Percentiles rank a stretch among this genome's conserved stretches.
Evolutionary conservation across 2,329 filamentous ascomycete genomes (phyloP).

Genomic region (Sporothrix globosa): DNA sequence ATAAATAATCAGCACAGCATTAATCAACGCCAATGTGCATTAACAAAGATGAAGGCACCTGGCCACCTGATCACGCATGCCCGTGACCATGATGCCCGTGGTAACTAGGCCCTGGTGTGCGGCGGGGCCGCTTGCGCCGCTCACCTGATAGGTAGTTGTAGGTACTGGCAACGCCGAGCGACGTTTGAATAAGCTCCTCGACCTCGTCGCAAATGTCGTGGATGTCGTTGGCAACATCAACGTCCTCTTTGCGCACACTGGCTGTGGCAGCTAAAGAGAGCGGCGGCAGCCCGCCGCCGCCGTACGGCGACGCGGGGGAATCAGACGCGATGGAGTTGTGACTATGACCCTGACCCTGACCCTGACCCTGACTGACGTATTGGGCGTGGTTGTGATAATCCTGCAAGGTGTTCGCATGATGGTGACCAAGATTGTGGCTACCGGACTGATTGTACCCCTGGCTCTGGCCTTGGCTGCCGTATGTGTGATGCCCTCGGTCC

Average conservation of each 20-base stretch:
- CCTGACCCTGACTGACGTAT: not conserved
- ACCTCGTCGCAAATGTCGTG: constrained; percentile 33
- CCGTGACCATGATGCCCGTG: not conserved
- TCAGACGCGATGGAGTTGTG: not conserved
- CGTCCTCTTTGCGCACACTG: not conserved
- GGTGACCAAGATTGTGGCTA: not conserved
- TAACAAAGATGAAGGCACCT: not conserved
- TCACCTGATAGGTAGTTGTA: constrained; percentile 32
- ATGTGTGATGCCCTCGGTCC: not conserved
- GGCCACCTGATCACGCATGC: not conserved
- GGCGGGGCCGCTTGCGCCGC: constrained; percentile 23
- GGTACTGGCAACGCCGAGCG: constrained; percentile 29
- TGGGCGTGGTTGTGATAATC: not conserved
- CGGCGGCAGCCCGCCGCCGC: not conserved
- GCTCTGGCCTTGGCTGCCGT: not conserved
- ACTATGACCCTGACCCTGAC: not conserved
- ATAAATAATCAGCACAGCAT: not conserved
- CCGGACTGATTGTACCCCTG: not conserved
- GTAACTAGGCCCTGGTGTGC: not conserved
- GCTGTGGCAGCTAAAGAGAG: not conserved
- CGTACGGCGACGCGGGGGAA: not conserved
- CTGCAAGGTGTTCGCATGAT: not conserved
- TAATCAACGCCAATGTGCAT: no score
- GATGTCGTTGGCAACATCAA: constrained; percentile 21
- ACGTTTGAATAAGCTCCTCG: constrained; percentile 28